A percentile compares a stretch with the other conserved stretches of the same genome.
These are phyloP conservation scores for Entoloma clypeatum DNA, from an alignment of 1,284 basidiomycete genomes.

Conservation along the genomic window DNA sequence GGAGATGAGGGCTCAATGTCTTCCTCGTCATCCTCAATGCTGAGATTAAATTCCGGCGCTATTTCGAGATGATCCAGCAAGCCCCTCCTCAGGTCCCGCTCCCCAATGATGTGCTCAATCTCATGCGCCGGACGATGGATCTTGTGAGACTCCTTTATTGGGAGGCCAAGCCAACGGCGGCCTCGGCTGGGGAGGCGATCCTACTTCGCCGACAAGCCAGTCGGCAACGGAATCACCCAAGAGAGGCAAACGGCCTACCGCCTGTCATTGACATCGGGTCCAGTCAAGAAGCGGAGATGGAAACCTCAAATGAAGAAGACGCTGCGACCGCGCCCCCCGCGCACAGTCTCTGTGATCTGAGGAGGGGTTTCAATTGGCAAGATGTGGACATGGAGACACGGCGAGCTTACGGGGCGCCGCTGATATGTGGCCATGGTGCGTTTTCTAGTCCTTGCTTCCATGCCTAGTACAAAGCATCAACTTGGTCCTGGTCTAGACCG, in stretches of 20 bases:
- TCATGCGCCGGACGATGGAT: slow-evolving; percentile 17
- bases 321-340: too few relatives aligned
- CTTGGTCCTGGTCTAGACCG: too few relatives aligned
- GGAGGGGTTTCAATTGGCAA: too few relatives aligned
- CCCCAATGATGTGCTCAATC: slow-evolving; percentile 18
- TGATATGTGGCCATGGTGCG: too few relatives aligned
- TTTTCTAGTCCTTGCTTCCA: too few relatives aligned
- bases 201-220: background rate
- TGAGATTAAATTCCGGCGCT: slow-evolving; percentile 21
- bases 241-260: slow-evolving; percentile 2
- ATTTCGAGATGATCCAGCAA: slow-evolving; percentile 11
- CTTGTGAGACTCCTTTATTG: slow-evolving; percentile 19
- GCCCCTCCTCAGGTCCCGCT: slow-evolving; percentile 12
- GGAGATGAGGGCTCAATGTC: slow-evolving; percentile 11
- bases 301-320: too few relatives aligned
- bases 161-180: slow-evolving; percentile 11
- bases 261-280: slow-evolving; percentile 8
- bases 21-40: slow-evolving; percentile 20
- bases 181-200: slow-evolving; percentile 5
- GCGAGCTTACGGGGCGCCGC: too few relatives aligned
- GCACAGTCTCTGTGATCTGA: too few relatives aligned
- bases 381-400: too few relatives aligned
- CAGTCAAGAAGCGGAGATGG: slow-evolving; percentile 7
- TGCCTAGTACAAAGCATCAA: too few relatives aligned
- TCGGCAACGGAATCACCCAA: slow-evolving; percentile 7